These are phyloP conservation scores for Trametes cinnabarina DNA, from an alignment of 768 basidiomycete species.

Conservation along the genomic window DNA sequence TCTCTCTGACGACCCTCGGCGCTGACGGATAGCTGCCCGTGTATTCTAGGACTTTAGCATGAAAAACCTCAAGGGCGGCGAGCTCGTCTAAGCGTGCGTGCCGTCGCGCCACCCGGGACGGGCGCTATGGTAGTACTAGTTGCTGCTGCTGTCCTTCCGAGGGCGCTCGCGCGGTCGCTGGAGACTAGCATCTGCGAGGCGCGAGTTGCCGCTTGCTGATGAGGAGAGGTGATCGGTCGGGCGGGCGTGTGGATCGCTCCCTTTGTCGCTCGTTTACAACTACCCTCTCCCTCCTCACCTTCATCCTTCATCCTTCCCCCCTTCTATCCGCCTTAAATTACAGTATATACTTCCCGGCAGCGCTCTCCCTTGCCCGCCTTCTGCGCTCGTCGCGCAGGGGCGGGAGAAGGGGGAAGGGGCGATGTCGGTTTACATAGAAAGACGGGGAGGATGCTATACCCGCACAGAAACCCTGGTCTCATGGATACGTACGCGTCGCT, in stretches of 20 bases:
- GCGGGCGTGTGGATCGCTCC: neutral
- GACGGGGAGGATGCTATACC: no score
- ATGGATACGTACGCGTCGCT: neutral
- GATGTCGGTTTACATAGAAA: no score
- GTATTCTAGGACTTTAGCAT: conserved; percentile 2
- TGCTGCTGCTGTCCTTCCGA: no score
- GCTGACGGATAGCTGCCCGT: neutral
- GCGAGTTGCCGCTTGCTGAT: neutral
- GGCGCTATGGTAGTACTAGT: neutral
- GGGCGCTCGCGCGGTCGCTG: neutral
- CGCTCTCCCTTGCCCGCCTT: no score
- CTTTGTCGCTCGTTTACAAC: neutral
- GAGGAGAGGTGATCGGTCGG: neutral
- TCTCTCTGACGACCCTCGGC: neutral
- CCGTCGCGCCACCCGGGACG: no score
- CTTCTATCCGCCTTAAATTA: neutral
- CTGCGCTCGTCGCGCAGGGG: no score
- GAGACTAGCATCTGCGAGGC: neutral
- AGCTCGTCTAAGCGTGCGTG: conserved; percentile 7
- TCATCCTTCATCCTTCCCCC: neutral
- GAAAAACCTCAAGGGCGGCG: conserved; percentile 11
- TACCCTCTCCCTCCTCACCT: neutral
- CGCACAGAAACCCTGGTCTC: neutral
- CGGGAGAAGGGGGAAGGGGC: no score
- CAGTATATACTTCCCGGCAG: neutral